Percentiles rank a stretch among this genome's conserved stretches.
These are phyloP conservation scores for Cyanophora paradoxa DNA, from an alignment of 78 protist genomes.

Conservation along the genomic window DNA sequence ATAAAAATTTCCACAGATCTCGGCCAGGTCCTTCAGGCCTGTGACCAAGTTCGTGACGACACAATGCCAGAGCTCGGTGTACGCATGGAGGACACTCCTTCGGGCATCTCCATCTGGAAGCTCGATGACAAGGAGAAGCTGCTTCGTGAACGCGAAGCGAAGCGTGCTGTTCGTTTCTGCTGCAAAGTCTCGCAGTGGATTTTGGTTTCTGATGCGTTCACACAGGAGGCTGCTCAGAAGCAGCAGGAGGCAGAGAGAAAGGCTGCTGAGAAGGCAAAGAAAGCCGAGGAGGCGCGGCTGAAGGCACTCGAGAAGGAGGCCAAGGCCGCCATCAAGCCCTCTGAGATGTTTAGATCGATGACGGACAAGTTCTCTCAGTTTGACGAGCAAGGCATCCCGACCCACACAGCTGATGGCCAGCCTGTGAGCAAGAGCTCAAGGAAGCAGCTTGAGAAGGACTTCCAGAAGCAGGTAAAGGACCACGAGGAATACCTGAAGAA, in stretches of 20 bases:
- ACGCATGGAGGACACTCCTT: conserved; percentile 59
- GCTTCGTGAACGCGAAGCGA: conserved; percentile 8
- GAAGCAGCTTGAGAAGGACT: conserved; percentile 9
- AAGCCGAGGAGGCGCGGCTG: neutral
- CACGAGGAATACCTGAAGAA: neutral
- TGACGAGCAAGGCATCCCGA: conserved; percentile 45
- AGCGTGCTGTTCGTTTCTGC: no score
- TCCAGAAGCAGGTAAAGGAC: neutral
- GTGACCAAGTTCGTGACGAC: conserved; percentile 64
- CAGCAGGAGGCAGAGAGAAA: neutral
- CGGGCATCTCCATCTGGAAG: conserved; percentile 25
- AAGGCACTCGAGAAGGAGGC: neutral
- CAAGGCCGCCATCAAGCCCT: conserved; percentile 3
- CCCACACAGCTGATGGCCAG: conserved; percentile 21
- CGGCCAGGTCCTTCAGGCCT: no score
- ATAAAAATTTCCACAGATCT: no score
- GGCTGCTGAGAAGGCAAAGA: no score
- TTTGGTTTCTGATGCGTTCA: no score
- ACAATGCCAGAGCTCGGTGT: conserved; percentile 64
- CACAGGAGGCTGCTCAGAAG: no score
- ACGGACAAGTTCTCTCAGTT: conserved; percentile 2
- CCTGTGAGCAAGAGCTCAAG: neutral
- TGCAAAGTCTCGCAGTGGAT: no score
- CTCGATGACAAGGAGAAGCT: conserved; percentile 35
- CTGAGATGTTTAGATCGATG: neutral